Base-by-base conservation (phyloP, 208 protist species). In the Crithidia mellificae region DNA sequence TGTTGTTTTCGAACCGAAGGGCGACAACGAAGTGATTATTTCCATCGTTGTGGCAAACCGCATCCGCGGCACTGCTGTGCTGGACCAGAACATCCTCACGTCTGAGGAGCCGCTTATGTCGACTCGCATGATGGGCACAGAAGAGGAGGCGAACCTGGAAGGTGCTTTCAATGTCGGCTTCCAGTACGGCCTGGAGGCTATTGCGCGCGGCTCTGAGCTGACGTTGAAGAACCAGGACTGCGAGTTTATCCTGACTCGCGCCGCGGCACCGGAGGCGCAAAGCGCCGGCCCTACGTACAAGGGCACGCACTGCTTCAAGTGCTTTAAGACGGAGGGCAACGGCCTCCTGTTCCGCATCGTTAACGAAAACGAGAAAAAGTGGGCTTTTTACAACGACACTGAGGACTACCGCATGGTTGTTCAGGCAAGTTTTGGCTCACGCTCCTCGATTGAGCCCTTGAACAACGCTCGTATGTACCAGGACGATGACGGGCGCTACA, bases 331-430 rank as follows among this genome's bases (percentile, higher is more conserved):
- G 6, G 59, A 90, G 41, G 80, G 82, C 20, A 91, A 91, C 58
- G 87, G 84, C 2, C 55, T 88, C 1, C 67, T 93, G 22, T 93
- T 90, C 69, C 84, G 87, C 52, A 87, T 93, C 38, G 80, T 91
- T 44, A 89, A 93, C 71, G 74, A 83, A 14, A 64, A 72, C n/a
- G 84, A 90, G 65, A 78, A 84, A 51, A 83, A 76, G 44, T 93
- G 87, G 87, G 84, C 84, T 19, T 93, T 84, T 56, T 89, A 91
- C 66, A 93, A 93, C 49, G 84, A 93, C 66, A 89, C 87, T 12
- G 78, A 52, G 20, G 65, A 84, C 43, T 86, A 83, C 78, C 72
- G 73, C 19, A 87, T 93, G 64, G 68, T 64, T 32, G 76, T 93
- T 5, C 63, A 61, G 24, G 84, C 74, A 25, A 84, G 63, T 5